These are phyloP conservation scores for Alloascoidea hylecoeti DNA, from an alignment of 805 yeast genomes.

Conservation along the genomic window DNA sequence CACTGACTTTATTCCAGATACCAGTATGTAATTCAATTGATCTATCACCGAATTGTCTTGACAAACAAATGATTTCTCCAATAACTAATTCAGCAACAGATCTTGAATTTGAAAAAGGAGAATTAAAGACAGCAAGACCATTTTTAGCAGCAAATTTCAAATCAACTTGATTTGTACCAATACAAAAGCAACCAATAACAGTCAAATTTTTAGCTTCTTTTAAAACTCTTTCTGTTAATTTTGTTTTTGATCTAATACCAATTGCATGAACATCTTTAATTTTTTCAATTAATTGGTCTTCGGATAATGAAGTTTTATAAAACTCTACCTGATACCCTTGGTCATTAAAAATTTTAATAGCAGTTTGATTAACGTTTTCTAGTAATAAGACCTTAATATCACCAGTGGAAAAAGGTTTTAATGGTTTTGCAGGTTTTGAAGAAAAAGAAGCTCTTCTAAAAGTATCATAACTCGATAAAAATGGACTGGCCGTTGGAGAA, in stretches of 20 bases:
- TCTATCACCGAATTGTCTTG: slow-evolving; percentile 95
- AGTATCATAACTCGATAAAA: slow-evolving; percentile 35
- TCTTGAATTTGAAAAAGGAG: slow-evolving; percentile 97
- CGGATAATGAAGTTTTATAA: slow-evolving; percentile 77
- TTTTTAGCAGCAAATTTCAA: slow-evolving; percentile 79
- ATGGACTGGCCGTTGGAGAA: slow-evolving; percentile 63
- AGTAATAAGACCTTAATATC: slow-evolving; percentile 84
- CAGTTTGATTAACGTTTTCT: slow-evolving; percentile 91
- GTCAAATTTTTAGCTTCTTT: slow-evolving; percentile 81
- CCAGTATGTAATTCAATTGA: slow-evolving; percentile 93
- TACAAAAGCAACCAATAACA: slow-evolving; percentile 95
- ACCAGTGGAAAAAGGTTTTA: slow-evolving; percentile 92
- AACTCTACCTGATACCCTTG: slow-evolving; percentile 98
- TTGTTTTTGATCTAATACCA: slow-evolving; percentile 96
- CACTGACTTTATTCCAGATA: slow-evolving; percentile 92
- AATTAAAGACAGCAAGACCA: slow-evolving; percentile 95
- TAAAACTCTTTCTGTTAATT: slow-evolving; percentile 65
- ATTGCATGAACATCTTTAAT: slow-evolving; percentile 90
- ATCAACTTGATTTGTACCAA: slow-evolving; percentile 97
- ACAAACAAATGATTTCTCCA: slow-evolving; percentile 85
- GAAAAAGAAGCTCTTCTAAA: slow-evolving; percentile 25
- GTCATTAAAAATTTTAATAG: slow-evolving; percentile 65
- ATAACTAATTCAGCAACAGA: slow-evolving; percentile 96
- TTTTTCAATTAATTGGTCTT: slow-evolving; percentile 88
- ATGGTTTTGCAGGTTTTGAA: slow-evolving; percentile 45